These are phyloP conservation scores for Aureobasidium pullulans DNA, from an alignment of 2,329 filamentous ascomycete genomes.

Conservation along the genomic window DNA sequence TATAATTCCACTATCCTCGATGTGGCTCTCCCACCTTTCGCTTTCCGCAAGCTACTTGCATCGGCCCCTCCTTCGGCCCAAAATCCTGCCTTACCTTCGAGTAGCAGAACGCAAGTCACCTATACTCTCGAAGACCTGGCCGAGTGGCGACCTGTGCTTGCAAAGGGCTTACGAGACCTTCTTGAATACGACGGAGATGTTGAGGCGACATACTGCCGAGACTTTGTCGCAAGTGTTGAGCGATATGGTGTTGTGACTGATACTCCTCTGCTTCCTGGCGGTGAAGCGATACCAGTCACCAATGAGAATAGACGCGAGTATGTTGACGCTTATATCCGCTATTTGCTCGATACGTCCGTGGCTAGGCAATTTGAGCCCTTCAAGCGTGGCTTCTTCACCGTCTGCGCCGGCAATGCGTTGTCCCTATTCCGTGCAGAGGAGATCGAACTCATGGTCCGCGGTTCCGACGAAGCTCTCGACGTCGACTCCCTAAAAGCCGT, in stretches of 20 bases:
- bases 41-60: constrained; percentile 78
- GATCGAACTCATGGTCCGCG: constrained; percentile 79
- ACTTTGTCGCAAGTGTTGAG: constrained; percentile 72
- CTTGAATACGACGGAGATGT: constrained; percentile 82
- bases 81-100: constrained; percentile 26
- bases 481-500: constrained; percentile 68
- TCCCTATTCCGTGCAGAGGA: constrained; percentile 85
- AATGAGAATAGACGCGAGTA: constrained; percentile 78
- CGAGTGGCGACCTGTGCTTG: constrained; percentile 70
- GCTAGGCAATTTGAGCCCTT: constrained; percentile 85
- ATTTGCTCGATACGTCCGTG: constrained; percentile 71
- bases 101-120: constrained; percentile 45
- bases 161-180: constrained; percentile 65
- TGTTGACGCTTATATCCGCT: constrained; percentile 74
- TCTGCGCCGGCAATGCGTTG: constrained; percentile 81
- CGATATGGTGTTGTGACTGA: constrained; percentile 63
- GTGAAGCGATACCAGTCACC: constrained; percentile 70
- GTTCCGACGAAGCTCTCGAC: constrained; percentile 77
- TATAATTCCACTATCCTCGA: constrained; percentile 94
- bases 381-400: constrained; percentile 87
- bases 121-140: constrained; percentile 76
- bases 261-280: constrained; percentile 65
- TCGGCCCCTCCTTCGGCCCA: constrained; percentile 60
- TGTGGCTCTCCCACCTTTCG: constrained; percentile 78
- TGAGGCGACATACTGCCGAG: constrained; percentile 68